phyloP scores from a whole-genome alignment of 805 yeast genomes.

The Yarrowia sp. region DNA sequence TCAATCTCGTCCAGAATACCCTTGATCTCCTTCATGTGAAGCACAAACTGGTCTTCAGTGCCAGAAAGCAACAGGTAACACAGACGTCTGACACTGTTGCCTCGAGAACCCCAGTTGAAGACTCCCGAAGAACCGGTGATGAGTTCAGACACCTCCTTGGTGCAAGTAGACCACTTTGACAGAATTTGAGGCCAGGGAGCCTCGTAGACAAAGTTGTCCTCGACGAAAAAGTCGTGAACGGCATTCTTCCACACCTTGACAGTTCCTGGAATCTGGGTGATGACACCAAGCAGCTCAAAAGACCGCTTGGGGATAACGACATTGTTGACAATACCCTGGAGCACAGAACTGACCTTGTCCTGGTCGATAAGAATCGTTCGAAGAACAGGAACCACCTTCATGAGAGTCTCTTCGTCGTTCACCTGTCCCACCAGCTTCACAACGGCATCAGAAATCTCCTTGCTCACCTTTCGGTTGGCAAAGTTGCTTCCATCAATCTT shows the following conservation, averaged over 20 bases:
- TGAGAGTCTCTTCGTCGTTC: slow-evolving; percentile 49
- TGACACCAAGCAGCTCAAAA: slow-evolving; percentile 54
- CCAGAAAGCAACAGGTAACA: slow-evolving; percentile 68
- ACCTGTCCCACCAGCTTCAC: slow-evolving; percentile 49
- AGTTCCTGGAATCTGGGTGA: slow-evolving; percentile 50
- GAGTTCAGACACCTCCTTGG: slow-evolving; percentile 59
- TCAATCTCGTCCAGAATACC: slow-evolving; percentile 55
- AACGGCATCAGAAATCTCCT: slow-evolving; percentile 62
- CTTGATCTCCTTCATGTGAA: slow-evolving; percentile 58
- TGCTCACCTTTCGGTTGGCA: slow-evolving; percentile 65
- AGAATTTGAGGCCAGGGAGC: slow-evolving; percentile 64
- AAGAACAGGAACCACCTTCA: slow-evolving; percentile 53
- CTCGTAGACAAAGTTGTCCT: slow-evolving; percentile 60
- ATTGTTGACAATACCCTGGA: slow-evolving; percentile 62
- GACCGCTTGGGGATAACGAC: slow-evolving; percentile 43
- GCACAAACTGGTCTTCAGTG: slow-evolving; percentile 62
- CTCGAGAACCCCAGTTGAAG: slow-evolving; percentile 66
- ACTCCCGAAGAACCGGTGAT: slow-evolving; percentile 65
- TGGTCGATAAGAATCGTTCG: slow-evolving; percentile 59
- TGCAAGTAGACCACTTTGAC: slow-evolving; percentile 67
- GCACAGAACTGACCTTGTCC: slow-evolving; percentile 63
- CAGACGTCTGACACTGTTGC: slow-evolving; percentile 64
- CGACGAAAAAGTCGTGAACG: slow-evolving; percentile 70
- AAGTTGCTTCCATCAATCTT: slow-evolving; percentile 66
- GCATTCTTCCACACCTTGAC: slow-evolving; percentile 67